Conservation (phyloP, 1,284 basidiomycete genomes). For the Boletus semigastroideus region DNA sequence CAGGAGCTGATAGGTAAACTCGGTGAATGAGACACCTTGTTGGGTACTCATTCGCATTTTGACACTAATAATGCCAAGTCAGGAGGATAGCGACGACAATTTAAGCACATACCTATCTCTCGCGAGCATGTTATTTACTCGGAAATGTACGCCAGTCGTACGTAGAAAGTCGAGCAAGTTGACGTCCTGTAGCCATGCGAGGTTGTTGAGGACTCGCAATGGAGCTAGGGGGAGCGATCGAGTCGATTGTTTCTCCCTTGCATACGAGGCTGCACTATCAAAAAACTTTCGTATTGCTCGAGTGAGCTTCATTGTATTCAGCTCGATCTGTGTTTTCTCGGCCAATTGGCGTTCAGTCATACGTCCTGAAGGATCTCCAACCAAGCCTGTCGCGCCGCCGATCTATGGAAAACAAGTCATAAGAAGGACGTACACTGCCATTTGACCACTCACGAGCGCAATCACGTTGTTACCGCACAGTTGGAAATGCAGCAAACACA, state of each 20-base stretch:
- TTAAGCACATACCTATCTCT: conserved; percentile 74
- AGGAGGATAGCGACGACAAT: not conserved
- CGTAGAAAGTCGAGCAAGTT: conserved; percentile 85
- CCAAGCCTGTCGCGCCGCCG: conserved; percentile 94
- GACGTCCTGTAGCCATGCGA: conserved; percentile 78
- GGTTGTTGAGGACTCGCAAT: conserved; percentile 75
- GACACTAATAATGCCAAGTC: conserved; percentile 55
- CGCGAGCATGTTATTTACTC: conserved; percentile 89
- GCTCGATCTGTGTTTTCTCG: conserved; percentile 54
- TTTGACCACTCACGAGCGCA: conserved; percentile 64
- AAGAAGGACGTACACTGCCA: not conserved
- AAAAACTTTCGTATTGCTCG: conserved; percentile 76
- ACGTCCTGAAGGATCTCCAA: conserved; percentile 95
- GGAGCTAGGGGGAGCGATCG: conserved; percentile 22
- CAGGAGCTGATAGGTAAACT: conserved; percentile 96
- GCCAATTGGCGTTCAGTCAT: conserved; percentile 80
- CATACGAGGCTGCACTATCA: conserved; percentile 61
- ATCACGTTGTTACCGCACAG: conserved; percentile 79
- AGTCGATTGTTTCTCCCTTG: conserved; percentile 36
- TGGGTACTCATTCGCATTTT: conserved; percentile 77
- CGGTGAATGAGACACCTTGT: conserved; percentile 92
- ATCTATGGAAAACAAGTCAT: conserved; percentile 54
- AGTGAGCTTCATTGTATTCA: conserved; percentile 71
- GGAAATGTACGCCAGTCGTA: conserved; percentile 76
- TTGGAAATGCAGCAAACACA: conserved; percentile 87